Percentiles rank a stretch among this genome's conserved stretches.
Evolutionary conservation across 2,329 filamentous ascomycete genomes (phyloP).

Genomic region (Nigrograna mackinnonii): DNA sequence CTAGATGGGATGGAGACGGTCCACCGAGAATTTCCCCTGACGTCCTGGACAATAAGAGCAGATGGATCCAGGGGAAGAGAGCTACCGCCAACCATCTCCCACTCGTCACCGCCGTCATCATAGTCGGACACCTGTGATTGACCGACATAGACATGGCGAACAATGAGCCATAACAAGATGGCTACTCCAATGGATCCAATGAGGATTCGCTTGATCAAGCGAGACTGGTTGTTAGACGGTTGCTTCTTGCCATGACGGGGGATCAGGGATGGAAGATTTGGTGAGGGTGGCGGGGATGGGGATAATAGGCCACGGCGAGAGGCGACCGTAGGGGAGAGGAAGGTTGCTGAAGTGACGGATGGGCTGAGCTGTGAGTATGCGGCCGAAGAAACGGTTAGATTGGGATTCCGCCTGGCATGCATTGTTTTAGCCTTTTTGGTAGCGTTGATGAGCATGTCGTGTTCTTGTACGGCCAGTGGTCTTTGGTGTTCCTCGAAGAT

Average conservation of each 20-base stretch:
- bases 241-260: slow-evolving; percentile 67
- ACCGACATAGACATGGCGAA: slow-evolving; percentile 32
- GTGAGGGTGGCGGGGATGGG: slow-evolving; percentile 71
- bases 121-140: slow-evolving; percentile 17
- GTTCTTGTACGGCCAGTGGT: no score
- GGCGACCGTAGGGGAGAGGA: slow-evolving; percentile 38
- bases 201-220: slow-evolving; percentile 60
- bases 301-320: slow-evolving; percentile 62
- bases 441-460: slow-evolving; percentile 39
- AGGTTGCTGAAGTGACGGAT: slow-evolving; percentile 38
- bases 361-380: slow-evolving; percentile 38
- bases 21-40: slow-evolving; percentile 70
- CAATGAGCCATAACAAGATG: slow-evolving; percentile 56
- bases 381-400: slow-evolving; percentile 48
- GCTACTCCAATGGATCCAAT: slow-evolving; percentile 55
- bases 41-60: slow-evolving; percentile 71
- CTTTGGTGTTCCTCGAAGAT: neutral
- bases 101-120: slow-evolving; percentile 46
- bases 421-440: slow-evolving; percentile 42
- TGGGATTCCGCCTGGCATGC: slow-evolving; percentile 52
- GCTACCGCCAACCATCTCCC: slow-evolving; percentile 69
- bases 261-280: slow-evolving; percentile 69
- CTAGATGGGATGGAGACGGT: slow-evolving; percentile 76
- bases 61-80: slow-evolving; percentile 72
- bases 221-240: slow-evolving; percentile 55